Conservation (phyloP, 345 rosid genomes). For the Corymbia maculata region DNA sequence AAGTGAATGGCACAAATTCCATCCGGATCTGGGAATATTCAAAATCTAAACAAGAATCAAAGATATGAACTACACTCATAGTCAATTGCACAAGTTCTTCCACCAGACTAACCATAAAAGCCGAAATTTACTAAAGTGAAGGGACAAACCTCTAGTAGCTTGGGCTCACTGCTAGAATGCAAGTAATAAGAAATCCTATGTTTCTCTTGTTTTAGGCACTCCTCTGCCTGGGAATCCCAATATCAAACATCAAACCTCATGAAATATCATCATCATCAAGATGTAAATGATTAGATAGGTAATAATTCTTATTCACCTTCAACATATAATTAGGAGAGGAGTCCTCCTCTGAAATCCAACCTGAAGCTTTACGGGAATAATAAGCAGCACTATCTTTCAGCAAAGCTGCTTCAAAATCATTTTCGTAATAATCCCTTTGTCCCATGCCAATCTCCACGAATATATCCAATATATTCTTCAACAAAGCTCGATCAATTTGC, state of each 20-base stretch:
- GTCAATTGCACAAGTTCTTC: background rate
- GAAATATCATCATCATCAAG: background rate
- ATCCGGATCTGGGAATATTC: background rate
- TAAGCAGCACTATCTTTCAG: constrained; percentile 62
- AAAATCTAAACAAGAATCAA: background rate
- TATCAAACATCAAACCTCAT: background rate
- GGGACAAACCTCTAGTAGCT: constrained; percentile 50
- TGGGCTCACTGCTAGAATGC: constrained; percentile 35
- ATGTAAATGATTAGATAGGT: background rate
- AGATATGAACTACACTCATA: background rate
- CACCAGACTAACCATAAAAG: background rate
- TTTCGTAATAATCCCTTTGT: constrained; percentile 40
- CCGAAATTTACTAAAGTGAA: background rate
- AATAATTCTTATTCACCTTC: constrained; percentile 28
- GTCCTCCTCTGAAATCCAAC: constrained; percentile 59
- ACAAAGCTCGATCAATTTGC: constrained; percentile 65
- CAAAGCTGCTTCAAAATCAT: constrained; percentile 69
- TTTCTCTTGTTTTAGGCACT: constrained; percentile 45
- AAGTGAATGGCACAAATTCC: background rate
- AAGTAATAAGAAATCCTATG: constrained; percentile 43
- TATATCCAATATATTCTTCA: constrained; percentile 73
- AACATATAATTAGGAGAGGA: constrained; percentile 82
- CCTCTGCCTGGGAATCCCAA: constrained; percentile 37
- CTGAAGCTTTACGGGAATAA: constrained; percentile 84
- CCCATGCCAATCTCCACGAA: constrained; percentile 89